Base-by-base conservation (phyloP, 495 filamentous ascomycete genomes). In the Cercophora sp. region DNA sequence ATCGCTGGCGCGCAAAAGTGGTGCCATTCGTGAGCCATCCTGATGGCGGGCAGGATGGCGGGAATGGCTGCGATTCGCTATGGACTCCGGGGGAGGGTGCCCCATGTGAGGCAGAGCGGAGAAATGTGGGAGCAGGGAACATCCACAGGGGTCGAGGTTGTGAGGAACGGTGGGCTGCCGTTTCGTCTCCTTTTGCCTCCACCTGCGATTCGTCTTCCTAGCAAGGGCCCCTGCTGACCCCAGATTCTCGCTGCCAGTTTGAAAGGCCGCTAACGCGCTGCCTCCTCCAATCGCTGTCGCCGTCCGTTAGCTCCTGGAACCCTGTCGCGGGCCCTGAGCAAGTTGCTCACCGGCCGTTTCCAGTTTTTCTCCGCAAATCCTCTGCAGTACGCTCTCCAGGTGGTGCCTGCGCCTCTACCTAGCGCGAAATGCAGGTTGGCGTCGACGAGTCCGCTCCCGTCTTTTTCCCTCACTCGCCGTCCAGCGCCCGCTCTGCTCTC, bases 211-310 rank as follows among this genome's bases (percentile, higher is more conserved):
- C 8, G 8, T 32, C 8, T 13, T 18, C 26, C 16, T 47, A 47
- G 27, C 27, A 10, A 32, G 25, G 15, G 24, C 43, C 59, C 59
- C 53, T 61, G 63, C 48, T 59, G 42, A 55, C 63, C 63, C 60
- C 58, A 59, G 60, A 59, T 63, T 66, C 35, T 56, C 52, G 47
- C 16, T 9, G 22, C n/a, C 25, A 42, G 16, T 15, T 11, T 16
- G 16, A 22, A 5, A 19, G 9, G 5, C 40, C 40, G 22, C 40
- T 43, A 22, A 43, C 16, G 11, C 18, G 16, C 41, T 16, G 23
- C 10, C 4, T 27, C 24, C 51, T 45, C 54, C 59, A 56, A 57
- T 62, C 16, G 20, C 32, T 13, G 4, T 6, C 19, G 5, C 5
- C 15, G 3, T 46, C 35, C 25, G 36, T 51, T n/a, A 5, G 34